Percentiles rank a stretch among this genome's conserved stretches.
phyloP scores from a whole-genome alignment of 768 basidiomycete species.

The Hericium rajendrae region DNA sequence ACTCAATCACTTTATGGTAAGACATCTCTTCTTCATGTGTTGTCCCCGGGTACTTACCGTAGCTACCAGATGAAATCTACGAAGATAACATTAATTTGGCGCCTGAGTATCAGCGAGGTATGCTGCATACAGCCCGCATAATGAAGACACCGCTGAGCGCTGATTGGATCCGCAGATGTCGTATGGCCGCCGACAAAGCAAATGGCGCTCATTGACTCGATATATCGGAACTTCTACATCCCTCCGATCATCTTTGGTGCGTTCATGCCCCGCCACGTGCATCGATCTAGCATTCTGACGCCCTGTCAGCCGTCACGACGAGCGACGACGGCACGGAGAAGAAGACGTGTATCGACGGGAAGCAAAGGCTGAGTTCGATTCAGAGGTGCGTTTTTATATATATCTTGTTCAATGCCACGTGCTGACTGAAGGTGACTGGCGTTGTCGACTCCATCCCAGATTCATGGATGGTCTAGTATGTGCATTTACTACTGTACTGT shows the following conservation, averaged over 20 bases:
- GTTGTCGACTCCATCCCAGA: neutral
- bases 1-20: conserved; percentile 51
- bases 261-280: conserved; percentile 4
- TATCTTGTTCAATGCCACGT: neutral
- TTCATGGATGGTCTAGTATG: conserved; percentile 62
- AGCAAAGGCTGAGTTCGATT: conserved; percentile 72
- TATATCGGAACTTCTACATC: conserved; percentile 72
- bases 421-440: neutral
- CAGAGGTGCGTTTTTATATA: conserved; percentile 36
- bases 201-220: conserved; percentile 64
- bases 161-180: conserved; percentile 35
- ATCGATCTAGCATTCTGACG: neutral
- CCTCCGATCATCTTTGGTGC: conserved; percentile 74
- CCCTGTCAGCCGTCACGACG: conserved; percentile 35
- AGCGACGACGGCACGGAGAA: conserved; percentile 55
- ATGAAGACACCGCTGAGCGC: neutral
- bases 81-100: conserved; percentile 42
- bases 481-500: neutral
- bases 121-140: conserved; percentile 1
- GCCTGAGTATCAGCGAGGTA: conserved; percentile 60
- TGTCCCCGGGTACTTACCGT: neutral
- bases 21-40: conserved; percentile 3
- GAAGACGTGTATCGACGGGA: conserved; percentile 70
- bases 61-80: conserved; percentile 34
- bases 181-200: conserved; percentile 77